Conservation (phyloP, 495 filamentous ascomycete species). For the Choiromyces venosus region DNA sequence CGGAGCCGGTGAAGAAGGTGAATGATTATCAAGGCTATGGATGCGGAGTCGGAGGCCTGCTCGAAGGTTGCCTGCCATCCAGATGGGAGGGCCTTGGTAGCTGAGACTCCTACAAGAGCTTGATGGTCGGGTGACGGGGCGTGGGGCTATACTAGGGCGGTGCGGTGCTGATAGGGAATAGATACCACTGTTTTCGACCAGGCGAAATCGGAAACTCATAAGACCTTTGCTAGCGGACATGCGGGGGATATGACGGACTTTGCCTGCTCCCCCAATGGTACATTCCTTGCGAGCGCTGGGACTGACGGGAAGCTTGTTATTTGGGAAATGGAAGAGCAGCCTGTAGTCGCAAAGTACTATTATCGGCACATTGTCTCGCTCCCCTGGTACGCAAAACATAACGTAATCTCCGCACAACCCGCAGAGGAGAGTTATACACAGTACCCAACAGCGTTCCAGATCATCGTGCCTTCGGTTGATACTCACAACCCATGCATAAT, state of each 20-base stretch:
- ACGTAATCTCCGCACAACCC: conserved; percentile 81
- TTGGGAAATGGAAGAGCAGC: conserved; percentile 87
- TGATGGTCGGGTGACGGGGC: neutral
- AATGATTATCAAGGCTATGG: conserved; percentile 72
- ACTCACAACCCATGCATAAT: conserved; percentile 56
- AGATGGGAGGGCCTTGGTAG: conserved; percentile 84
- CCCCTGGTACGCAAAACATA: conserved; percentile 83
- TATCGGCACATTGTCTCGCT: conserved; percentile 77
- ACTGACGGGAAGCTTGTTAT: conserved; percentile 76
- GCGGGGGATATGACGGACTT: conserved; percentile 79
- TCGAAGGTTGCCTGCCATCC: conserved; percentile 85
- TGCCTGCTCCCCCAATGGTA: conserved; percentile 91
- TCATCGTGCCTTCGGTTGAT: conserved; percentile 58
- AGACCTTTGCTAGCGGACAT: conserved; percentile 69
- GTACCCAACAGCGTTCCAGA: conserved; percentile 69
- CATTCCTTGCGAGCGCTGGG: conserved; percentile 73
- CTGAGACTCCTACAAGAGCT: conserved; percentile 65
- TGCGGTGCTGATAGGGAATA: conserved; percentile 2
- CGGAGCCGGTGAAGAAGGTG: conserved; percentile 70
- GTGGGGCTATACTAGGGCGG: conserved; percentile 3
- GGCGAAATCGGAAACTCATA: conserved; percentile 80
- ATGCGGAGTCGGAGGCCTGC: conserved; percentile 70
- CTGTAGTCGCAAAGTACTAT: conserved; percentile 62
- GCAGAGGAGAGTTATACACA: conserved; percentile 86
- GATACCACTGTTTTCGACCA: conserved; percentile 82